Conservation (phyloP, 352 stramenopile genomes). For the Phytophthora citrophthora region DNA sequence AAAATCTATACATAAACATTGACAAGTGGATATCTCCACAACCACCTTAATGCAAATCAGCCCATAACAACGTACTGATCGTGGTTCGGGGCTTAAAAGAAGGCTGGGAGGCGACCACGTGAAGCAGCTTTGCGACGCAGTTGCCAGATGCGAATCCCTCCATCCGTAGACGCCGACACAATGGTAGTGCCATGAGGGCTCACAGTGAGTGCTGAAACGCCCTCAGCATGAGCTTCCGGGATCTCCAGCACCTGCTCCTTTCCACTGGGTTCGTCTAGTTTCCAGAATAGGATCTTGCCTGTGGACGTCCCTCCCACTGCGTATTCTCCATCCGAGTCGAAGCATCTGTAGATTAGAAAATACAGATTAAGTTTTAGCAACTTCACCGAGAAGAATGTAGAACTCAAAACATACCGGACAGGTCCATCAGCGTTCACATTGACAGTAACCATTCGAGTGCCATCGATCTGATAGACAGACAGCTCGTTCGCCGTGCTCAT, state of each 20-base stretch:
- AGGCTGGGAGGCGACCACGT: constrained; percentile 55
- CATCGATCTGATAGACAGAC: constrained; percentile 66
- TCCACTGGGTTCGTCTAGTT: constrained; percentile 71
- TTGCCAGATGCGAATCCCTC: constrained; percentile 81
- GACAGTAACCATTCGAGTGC: constrained; percentile 63
- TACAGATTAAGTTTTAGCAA: neutral
- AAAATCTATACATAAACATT: constrained; percentile 4
- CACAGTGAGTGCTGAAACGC: constrained; percentile 69
- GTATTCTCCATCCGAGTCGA: constrained; percentile 83
- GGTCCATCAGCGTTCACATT: constrained; percentile 65
- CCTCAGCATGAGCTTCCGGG: constrained; percentile 65
- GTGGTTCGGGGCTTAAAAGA: constrained; percentile 46
- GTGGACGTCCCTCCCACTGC: constrained; percentile 76
- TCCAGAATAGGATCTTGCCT: constrained; percentile 84
- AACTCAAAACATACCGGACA: constrained; percentile 50
- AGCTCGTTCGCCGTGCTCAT: constrained; percentile 78
- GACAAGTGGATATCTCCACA: neutral
- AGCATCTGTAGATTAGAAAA: constrained; percentile 47
- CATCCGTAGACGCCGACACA: constrained; percentile 64
- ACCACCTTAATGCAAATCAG: neutral
- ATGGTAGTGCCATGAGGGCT: constrained; percentile 64
- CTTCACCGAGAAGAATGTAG: neutral
- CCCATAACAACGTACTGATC: neutral
- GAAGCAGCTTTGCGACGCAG: constrained; percentile 64
- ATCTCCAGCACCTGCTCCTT: constrained; percentile 79